phyloP scores from a whole-genome alignment of 2,329 filamentous ascomycete genomes.

The Fusarium sp. region DNA sequence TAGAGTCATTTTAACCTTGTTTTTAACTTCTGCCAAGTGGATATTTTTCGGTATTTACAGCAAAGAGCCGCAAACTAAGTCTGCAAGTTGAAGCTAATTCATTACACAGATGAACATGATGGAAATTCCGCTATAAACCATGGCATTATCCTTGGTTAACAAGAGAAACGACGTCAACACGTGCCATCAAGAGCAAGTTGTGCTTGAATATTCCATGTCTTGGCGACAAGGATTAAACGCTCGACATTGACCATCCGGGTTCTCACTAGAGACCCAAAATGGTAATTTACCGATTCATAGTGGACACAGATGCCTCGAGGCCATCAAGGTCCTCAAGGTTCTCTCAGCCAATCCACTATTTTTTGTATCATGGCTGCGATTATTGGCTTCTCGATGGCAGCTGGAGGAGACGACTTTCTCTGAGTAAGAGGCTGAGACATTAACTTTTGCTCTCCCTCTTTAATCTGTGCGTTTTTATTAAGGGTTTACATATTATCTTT shows the following conservation, averaged over 20 bases:
- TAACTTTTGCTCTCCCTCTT: conserved; percentile 11
- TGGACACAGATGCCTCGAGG: conserved; percentile 1
- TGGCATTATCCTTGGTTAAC: not conserved
- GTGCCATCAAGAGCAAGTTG: conserved; percentile 10
- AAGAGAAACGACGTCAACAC: not conserved
- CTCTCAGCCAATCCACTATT: conserved; percentile 30
- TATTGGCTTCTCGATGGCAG: not conserved
- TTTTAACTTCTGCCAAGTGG: conserved; percentile 21
- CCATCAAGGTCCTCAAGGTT: conserved; percentile 38
- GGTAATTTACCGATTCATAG: conserved; percentile 26
- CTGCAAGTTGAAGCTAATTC: not conserved
- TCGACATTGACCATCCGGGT: conserved; percentile 35
- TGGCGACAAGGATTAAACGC: conserved; percentile 30
- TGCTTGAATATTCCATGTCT: conserved; percentile 13
- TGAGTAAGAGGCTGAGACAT: conserved; percentile 31
- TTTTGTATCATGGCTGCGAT: conserved; percentile 5
- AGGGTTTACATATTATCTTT: not conserved
- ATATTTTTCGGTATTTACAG: not conserved
- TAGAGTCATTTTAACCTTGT: conserved; percentile 32
- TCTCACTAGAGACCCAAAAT: conserved; percentile 25
- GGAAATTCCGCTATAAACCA: not conserved
- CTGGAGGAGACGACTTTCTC: conserved; percentile 1
- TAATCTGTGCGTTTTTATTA: not conserved
- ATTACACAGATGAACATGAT: not conserved
- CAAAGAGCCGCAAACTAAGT: conserved; percentile 13